phyloP scores from a whole-genome alignment of 768 basidiomycete species.

The Rhizopogon salebrosus region DNA sequence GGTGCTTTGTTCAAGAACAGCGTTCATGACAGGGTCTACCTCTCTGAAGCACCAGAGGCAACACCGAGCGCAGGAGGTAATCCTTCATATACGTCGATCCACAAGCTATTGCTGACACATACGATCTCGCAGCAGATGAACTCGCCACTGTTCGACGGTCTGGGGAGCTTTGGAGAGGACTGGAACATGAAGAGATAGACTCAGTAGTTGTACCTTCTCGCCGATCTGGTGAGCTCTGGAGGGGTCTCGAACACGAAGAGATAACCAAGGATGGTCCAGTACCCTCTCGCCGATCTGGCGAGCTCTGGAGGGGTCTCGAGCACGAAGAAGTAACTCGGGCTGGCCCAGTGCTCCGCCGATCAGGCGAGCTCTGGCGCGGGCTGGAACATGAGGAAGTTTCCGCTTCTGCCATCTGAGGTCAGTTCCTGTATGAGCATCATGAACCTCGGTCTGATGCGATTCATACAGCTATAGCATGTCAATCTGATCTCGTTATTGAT shows the following conservation, averaged over 20 bases:
- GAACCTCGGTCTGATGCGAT: not conserved
- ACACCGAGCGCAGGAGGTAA: not conserved
- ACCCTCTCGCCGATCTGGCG: not conserved
- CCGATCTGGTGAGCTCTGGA: not conserved
- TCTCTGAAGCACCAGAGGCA: not conserved
- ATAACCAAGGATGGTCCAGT: not conserved
- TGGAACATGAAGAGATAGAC: not conserved
- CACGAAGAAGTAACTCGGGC: not conserved
- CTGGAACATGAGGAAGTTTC: not conserved
- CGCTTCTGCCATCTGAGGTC: not conserved
- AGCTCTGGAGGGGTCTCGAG: not conserved
- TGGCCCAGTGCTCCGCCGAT: not conserved
- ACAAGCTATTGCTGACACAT: not conserved
- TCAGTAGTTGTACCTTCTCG: not conserved
- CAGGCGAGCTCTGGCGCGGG: not conserved
- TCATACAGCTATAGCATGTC: not conserved
- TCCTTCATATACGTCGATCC: not conserved
- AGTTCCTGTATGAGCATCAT: not conserved
- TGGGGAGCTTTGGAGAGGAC: not conserved
- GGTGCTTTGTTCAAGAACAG: slow-evolving; percentile 15
- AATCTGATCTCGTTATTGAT: not conserved
- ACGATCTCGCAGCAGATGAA: not conserved
- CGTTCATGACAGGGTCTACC: slow-evolving; percentile 16
- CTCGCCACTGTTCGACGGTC: not conserved
- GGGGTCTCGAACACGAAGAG: not conserved